These are phyloP conservation scores for Excoecaria agallocha DNA, from an alignment of 345 rosid species.

Conservation along the genomic window DNA sequence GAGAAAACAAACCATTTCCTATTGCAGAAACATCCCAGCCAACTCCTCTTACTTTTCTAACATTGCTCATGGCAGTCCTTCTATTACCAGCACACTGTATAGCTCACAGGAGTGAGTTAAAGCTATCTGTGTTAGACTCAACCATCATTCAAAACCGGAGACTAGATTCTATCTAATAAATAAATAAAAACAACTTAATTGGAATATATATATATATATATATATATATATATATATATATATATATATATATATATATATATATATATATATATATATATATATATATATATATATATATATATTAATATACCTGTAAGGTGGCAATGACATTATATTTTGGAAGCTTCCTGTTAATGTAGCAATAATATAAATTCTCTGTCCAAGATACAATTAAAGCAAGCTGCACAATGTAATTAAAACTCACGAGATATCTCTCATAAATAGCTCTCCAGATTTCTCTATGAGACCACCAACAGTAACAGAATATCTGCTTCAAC, in stretches of 20 bases:
- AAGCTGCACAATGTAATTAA: neutral
- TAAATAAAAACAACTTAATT: neutral
- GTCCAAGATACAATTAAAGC: constrained; percentile 4
- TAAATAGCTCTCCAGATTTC: constrained; percentile 49
- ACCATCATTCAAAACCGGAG: no score
- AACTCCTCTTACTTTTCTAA: constrained; percentile 74
- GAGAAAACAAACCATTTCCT: constrained; percentile 67
- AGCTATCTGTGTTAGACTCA: no score
- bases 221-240: no score
- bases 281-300: no score
- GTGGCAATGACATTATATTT: constrained; percentile 73
- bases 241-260: no score
- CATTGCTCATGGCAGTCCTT: constrained; percentile 95
- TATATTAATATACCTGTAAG: constrained; percentile 68
- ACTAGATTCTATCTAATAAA: neutral
- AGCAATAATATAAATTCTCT: constrained; percentile 4
- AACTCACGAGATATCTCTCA: constrained; percentile 72
- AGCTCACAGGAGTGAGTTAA: constrained; percentile 14
- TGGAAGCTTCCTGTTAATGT: constrained; percentile 62
- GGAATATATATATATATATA: neutral
- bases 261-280: no score
- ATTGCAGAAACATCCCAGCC: constrained; percentile 96
- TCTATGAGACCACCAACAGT: constrained; percentile 49
- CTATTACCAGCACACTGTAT: constrained; percentile 95
- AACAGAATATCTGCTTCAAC: constrained; percentile 54